Conservation (phyloP, 192 early-diverging fungal species). For the Dispira parvispora region DNA sequence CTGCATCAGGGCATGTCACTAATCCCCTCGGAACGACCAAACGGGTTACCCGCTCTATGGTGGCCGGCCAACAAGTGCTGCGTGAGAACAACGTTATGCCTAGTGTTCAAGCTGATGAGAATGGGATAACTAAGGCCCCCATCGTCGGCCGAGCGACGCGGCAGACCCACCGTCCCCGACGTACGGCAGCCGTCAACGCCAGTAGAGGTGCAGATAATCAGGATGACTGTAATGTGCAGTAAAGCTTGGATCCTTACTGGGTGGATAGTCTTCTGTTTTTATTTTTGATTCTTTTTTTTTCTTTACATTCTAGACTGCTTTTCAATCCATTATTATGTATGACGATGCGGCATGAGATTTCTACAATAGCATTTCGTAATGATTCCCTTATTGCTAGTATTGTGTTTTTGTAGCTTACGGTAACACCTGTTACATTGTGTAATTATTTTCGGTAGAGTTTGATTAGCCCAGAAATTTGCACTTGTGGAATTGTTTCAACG, state of each 20-base stretch:
- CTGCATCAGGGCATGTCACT: background rate
- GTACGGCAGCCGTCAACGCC: background rate
- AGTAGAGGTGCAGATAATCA: background rate
- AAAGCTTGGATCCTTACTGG: background rate
- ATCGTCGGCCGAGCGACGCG: background rate
- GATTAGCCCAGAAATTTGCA: too few relatives aligned
- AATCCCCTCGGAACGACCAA: background rate
- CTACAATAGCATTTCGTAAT: too few relatives aligned
- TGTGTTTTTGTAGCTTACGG: too few relatives aligned
- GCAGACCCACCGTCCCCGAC: background rate
- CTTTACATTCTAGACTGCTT: too few relatives aligned
- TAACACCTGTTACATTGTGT: too few relatives aligned
- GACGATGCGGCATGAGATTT: too few relatives aligned
- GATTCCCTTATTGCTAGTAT: too few relatives aligned
- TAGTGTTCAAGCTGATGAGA: background rate
- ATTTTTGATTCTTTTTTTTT: too few relatives aligned
- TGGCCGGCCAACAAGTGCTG: background rate
- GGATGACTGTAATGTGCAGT: conserved; percentile 8
- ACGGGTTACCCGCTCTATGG: background rate
- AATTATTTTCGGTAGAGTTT: too few relatives aligned
- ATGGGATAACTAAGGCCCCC: background rate
- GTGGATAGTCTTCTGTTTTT: too few relatives aligned
- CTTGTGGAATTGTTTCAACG: too few relatives aligned
- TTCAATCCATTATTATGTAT: too few relatives aligned
- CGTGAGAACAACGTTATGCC: background rate